Evolutionary conservation across 2,329 filamentous ascomycete species (phyloP), one percentile per base, ranked within the genome.

Genomic region (Hypomyces rosellus): DNA sequence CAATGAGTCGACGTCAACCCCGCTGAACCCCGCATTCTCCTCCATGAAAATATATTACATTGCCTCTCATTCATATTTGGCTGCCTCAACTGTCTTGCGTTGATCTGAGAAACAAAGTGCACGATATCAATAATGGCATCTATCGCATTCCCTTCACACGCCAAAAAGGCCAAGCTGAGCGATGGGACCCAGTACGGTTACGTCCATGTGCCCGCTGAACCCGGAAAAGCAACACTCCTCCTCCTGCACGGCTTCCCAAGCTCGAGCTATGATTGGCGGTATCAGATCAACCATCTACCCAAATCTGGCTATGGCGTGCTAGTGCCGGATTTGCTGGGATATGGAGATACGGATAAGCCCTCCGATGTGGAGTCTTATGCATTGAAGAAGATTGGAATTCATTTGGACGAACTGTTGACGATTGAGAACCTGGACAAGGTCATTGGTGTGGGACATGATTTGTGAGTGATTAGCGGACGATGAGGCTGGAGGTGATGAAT

Each of bases 221-320:
- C 22, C 0, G 20, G 4, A 8, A 57, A 52, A 16, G n/a, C 39
- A 4, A 58, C 54, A 0, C 52, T 59, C 16, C 50, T 60, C 16
- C 47, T 60, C 1, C 46, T 60, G 1, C 58, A 60, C 22, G 58
- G 58, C 2, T 60, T 46, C 30, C 58, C 58, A 2, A 55, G 51
- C 3, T 57, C 55, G 2, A 52, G 52, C 1, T n/a, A 50, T 4
- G 56, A 59, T 33, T 60, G 55, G 56, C 40, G 52, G n/a, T 16
- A 52, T 13, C 57, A 59, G 36, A 9, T 59, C 1, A 12, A 40
- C 0, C 49, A 53, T 8, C 50, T 60, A 3, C 53, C 56, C 4
- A 43, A 46, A 7, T 49, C 48, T 4, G 56, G 55, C 0, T 59
- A 53, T 9, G 58, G 58, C 0, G 55, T 53, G 5, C 44, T 60